Evolutionary conservation across 179 eudicot genomes (phyloP), one percentile per base, ranked within the genome.

Genomic region (Amaranthus tricolor): DNA sequence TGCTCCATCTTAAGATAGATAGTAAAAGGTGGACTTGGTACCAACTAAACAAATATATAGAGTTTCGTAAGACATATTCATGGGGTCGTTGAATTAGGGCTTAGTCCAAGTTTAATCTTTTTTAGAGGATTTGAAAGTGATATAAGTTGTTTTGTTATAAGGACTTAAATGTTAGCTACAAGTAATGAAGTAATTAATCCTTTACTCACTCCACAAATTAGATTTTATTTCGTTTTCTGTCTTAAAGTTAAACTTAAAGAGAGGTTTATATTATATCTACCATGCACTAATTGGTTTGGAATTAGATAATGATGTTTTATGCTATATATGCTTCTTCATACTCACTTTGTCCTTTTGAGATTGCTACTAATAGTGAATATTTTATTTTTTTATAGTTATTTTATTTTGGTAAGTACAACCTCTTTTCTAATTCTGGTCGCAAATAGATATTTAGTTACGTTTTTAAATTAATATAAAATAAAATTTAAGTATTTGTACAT

Each of bases 1-100:
- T 60, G 90, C 85, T 90, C 97, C 96, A 91, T 79, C 79, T 80
- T 76, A 49, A 55, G 61, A 71, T 81, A 75, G 72, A 79, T 70
- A 73, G 76, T n/a, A 50, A 68, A 55, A 69, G 76, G 80, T 81
- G 88, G 86, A 85, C 81, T 76, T 79, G 84, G 79, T 81, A 74
- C 63, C 69, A 76, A 83, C 78, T 81, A 71, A 82, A 74, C 76
- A 75, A 78, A 81, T 74, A 78, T 71, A 6, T 15, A 62, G 21
- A 43, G 20, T 70, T 68, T 17, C 62, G 5, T 44, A 76, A 70
- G 75, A 54, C 70, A 70, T 60, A 6, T 44, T 71, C 19, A 44
- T 77, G 76, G 76, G 76, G 72, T 71, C 20, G 76, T 77, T 77
- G 71, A 66, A 72, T 24, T 71, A 17, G 60, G 51, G 20, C 56